Conservation (phyloP, 208 protist species). For the Endotrypanum monterogeii region DNA sequence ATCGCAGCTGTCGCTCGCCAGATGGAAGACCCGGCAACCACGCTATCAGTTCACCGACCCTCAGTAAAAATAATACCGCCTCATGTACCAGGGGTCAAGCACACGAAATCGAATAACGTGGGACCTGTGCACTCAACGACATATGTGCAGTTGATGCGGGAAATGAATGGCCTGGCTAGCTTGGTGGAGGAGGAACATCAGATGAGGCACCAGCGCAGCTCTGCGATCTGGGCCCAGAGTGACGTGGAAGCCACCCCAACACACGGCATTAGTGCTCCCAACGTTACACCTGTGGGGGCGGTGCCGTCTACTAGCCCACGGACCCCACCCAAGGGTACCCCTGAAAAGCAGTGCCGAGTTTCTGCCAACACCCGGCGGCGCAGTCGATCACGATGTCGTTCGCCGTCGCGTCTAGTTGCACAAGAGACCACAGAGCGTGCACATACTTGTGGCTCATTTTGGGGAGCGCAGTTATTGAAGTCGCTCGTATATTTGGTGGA, state of each 20-base stretch:
- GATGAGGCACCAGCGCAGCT: not conserved
- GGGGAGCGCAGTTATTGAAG: constrained; percentile 19
- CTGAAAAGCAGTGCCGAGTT: constrained; percentile 11
- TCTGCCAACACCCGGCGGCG: not conserved
- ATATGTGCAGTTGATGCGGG: constrained; percentile 28
- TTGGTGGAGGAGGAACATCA: constrained; percentile 10
- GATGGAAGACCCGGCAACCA: not conserved
- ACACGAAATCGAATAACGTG: not conserved
- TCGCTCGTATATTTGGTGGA: constrained; percentile 30
- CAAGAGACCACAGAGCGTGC: constrained; percentile 6
- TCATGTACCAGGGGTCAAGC: not conserved
- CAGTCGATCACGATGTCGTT: not conserved
- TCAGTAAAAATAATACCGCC: not conserved
- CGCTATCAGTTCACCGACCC: not conserved
- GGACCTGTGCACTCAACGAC: constrained; percentile 2
- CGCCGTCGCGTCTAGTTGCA: constrained; percentile 1
- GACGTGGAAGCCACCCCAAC: not conserved
- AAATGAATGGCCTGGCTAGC: constrained; percentile 25
- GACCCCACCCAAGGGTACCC: not conserved
- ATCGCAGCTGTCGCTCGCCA: not conserved
- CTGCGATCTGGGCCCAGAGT: not conserved
- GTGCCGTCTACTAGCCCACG: not conserved
- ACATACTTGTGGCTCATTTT: constrained; percentile 2
- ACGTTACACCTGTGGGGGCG: not conserved
- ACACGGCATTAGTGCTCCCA: not conserved